Conservation (phyloP, 2,329 filamentous ascomycete species). For the Myriosclerotinia duriaeana region DNA sequence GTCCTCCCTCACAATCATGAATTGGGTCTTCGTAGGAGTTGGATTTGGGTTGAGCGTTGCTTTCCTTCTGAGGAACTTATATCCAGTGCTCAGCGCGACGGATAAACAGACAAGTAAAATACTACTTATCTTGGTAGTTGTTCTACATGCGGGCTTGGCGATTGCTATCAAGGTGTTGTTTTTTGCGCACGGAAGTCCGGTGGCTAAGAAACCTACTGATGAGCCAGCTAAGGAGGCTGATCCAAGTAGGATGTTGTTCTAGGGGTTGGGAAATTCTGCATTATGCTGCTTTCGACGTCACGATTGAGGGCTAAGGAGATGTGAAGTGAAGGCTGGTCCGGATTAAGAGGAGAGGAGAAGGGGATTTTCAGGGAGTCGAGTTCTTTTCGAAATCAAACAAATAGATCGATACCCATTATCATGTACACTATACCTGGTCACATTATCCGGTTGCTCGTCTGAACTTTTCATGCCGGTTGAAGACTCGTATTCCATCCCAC, state of each 20-base stretch:
- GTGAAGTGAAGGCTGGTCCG: background rate
- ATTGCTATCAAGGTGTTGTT: slow-evolving; percentile 96
- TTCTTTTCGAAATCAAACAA: background rate
- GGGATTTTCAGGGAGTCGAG: background rate
- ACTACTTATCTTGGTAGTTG: slow-evolving; percentile 78
- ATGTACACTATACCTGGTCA: slow-evolving; percentile 9
- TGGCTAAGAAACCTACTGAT: slow-evolving; percentile 26
- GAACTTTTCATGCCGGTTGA: no score
- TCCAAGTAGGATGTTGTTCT: slow-evolving; percentile 25
- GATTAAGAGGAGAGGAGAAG: background rate
- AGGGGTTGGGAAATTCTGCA: background rate
- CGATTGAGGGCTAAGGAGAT: background rate
- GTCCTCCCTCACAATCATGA: slow-evolving; percentile 81
- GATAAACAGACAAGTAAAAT: slow-evolving; percentile 90
- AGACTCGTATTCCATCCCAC: background rate
- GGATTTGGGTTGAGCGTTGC: slow-evolving; percentile 80
- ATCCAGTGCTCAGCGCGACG: slow-evolving; percentile 87
- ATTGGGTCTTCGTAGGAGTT: slow-evolving; percentile 89
- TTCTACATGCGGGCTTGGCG: slow-evolving; percentile 83
- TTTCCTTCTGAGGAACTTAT: slow-evolving; percentile 83
- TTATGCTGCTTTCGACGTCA: background rate
- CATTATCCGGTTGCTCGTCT: background rate
- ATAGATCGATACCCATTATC: slow-evolving; percentile 22
- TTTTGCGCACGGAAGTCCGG: slow-evolving; percentile 78
- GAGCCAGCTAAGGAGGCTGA: slow-evolving; percentile 25